Evolutionary conservation across 2,329 filamentous ascomycete genomes (phyloP).

Genomic region (Talaromyces sp.): DNA sequence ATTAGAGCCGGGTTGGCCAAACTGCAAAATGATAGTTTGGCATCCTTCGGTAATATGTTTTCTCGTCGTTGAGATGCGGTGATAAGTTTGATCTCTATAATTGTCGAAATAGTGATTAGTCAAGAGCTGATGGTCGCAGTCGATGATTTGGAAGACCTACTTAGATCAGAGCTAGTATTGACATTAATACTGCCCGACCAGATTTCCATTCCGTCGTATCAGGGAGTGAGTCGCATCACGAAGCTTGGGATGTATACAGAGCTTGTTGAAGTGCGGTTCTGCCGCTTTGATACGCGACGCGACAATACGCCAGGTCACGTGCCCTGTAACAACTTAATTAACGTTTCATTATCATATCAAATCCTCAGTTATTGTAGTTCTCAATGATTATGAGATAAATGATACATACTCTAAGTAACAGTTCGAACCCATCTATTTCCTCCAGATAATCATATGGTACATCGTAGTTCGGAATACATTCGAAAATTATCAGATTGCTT

Average conservation of each 20-base stretch:
- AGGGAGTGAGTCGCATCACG: not conserved
- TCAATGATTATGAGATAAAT: not conserved
- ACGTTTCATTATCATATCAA: not conserved
- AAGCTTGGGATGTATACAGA: not conserved
- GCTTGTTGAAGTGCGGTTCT: not conserved
- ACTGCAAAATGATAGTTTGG: slow-evolving; percentile 32
- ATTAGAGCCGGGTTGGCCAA: slow-evolving; percentile 42
- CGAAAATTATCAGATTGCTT: slow-evolving; percentile 5
- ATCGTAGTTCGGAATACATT: not conserved
- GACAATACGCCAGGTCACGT: slow-evolving; percentile 17
- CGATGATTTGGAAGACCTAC: slow-evolving; percentile 1
- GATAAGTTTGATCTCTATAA: slow-evolving; percentile 33
- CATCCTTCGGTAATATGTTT: slow-evolving; percentile 33
- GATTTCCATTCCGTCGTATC: slow-evolving; percentile 32
- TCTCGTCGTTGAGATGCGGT: slow-evolving; percentile 33
- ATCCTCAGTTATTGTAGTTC: no score
- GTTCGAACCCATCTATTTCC: not conserved
- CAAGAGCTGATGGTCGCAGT: not conserved
- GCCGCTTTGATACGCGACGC: slow-evolving; percentile 4
- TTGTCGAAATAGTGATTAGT: slow-evolving; percentile 1
- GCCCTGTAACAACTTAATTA: not conserved
- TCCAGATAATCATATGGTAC: slow-evolving; percentile 9
- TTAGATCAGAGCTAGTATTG: slow-evolving; percentile 21
- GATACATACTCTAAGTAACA: no score
- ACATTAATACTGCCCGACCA: slow-evolving; percentile 37